Evolutionary conservation across 164 flowering plant species (phyloP), one percentile per base, ranked within the genome.

Genomic region (Chloranthus sessilifolius): DNA sequence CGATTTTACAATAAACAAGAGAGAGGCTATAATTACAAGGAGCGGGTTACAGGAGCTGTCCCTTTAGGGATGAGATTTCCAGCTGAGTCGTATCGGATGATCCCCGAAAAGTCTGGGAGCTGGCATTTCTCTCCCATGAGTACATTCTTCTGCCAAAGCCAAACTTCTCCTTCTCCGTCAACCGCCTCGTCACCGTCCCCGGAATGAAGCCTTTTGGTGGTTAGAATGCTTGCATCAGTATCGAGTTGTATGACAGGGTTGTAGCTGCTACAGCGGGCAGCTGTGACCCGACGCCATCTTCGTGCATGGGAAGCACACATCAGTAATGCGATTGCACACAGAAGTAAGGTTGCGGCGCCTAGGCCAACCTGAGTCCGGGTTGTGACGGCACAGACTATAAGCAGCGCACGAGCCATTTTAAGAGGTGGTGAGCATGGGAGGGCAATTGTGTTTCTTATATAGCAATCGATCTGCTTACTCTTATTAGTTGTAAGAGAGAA

Each of bases 51-150:
- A 21, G 57, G 69, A 11, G 71, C 41, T 31, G 58, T 42, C 50
- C 58, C 74, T 0, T 76, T 70, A 20, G 76, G 2, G 33, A 80
- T 67, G 1, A 79, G 48, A 26, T 77, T 74, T 23, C 95, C 97
- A 3, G 73, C 66, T 1, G 82, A 48, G 39, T 90, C 87, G 46
- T 90, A 90, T 1, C 79, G 60, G 10, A 90, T 86, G 57, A 84
- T 70, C 0, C 97, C 94, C 0, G 97, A 90, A 45, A 74, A 90
- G 50, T 81, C 94, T 0, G 95, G 97, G 5, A 84, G 72, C 74
- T 76, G 78, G 47, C 94, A 90, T 57, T 86, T 86, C 12, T 74
- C 90, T 4, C 97, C 97, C 97, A 84, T 84, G 47, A 90, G 71
- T 47, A 90, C 87, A 53, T 82, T 79, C 85, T 78, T 86, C 62